phyloP scores from a whole-genome alignment of 495 filamentous ascomycete species.

The Penicillium canescens region DNA sequence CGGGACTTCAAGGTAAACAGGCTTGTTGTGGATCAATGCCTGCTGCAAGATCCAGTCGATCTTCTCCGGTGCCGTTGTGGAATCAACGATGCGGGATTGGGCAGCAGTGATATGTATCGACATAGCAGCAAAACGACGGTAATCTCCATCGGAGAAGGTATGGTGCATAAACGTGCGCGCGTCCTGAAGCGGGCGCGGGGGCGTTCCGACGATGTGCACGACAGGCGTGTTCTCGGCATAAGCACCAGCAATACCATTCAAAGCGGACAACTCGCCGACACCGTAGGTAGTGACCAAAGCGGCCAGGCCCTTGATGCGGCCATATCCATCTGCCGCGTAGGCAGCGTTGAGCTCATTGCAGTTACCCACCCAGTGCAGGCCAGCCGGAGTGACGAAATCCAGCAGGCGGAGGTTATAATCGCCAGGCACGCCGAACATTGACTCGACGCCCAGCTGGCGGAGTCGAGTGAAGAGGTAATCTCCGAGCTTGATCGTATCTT shows the following conservation, averaged over 20 bases:
- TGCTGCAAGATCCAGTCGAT: slow-evolving; percentile 42
- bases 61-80: slow-evolving; percentile 31
- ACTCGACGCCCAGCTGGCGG: slow-evolving; percentile 65
- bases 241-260: slow-evolving; percentile 72
- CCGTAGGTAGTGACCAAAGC: slow-evolving; percentile 80
- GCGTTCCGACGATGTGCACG: slow-evolving; percentile 75
- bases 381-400: slow-evolving; percentile 63
- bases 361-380: slow-evolving; percentile 75
- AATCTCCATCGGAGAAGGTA: slow-evolving; percentile 45
- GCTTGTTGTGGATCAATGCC: slow-evolving; percentile 38
- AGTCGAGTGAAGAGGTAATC: slow-evolving; percentile 72
- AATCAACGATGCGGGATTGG: slow-evolving; percentile 37
- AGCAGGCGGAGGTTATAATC: slow-evolving; percentile 74
- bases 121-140: slow-evolving; percentile 39
- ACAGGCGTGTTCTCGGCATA: slow-evolving; percentile 76
- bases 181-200: slow-evolving; percentile 30
- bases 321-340: slow-evolving; percentile 82
- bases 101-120: slow-evolving; percentile 38
- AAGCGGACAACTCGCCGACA: slow-evolving; percentile 74
- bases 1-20: slow-evolving; percentile 47
- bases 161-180: slow-evolving; percentile 41
- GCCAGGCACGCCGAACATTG: slow-evolving; percentile 69
- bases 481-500: slow-evolving; percentile 35
- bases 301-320: slow-evolving; percentile 68
- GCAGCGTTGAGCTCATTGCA: slow-evolving; percentile 83